Conservation (phyloP, 352 stramenopile genomes). For the Blastocystis sp. region DNA sequence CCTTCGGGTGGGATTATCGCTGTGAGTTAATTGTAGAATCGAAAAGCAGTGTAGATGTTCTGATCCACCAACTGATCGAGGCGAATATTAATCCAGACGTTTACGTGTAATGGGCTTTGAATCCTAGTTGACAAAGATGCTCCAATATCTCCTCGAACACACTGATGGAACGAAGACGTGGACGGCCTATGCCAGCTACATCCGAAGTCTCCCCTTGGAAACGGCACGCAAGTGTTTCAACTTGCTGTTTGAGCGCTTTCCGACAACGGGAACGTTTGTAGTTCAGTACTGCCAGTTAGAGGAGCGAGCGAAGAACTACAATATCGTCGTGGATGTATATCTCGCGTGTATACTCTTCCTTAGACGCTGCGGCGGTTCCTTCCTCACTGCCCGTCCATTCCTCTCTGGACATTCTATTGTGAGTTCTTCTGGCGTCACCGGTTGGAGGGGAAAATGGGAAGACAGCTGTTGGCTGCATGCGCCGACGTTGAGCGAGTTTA, state of each 20-base stretch:
- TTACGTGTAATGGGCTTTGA: neutral
- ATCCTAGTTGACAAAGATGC: conserved; percentile 1
- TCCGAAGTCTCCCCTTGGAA: conserved; percentile 9
- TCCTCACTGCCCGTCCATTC: neutral
- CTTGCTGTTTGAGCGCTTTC: conserved; percentile 44
- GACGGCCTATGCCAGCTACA: conserved; percentile 14
- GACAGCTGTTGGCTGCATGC: neutral
- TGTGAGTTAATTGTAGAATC: neutral
- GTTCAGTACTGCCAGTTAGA: conserved; percentile 19
- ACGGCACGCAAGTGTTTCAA: neutral
- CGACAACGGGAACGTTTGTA: neutral
- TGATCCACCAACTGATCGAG: neutral
- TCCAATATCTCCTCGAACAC: conserved; percentile 12
- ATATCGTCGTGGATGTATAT: conserved; percentile 4
- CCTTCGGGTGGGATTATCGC: neutral
- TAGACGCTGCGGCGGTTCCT: conserved; percentile 20
- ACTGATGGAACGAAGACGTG: neutral
- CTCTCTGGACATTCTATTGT: conserved; percentile 42
- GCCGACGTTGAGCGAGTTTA: conserved; percentile 20
- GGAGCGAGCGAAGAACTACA: neutral
- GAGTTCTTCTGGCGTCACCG: neutral
- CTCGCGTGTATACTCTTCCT: neutral
- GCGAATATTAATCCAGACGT: conserved; percentile 10
- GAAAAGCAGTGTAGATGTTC: neutral
- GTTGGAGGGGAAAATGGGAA: conserved; percentile 14